Evolutionary conservation across 2,329 filamentous ascomycete genomes (phyloP).

Genomic region (Xylaria polymorpha): DNA sequence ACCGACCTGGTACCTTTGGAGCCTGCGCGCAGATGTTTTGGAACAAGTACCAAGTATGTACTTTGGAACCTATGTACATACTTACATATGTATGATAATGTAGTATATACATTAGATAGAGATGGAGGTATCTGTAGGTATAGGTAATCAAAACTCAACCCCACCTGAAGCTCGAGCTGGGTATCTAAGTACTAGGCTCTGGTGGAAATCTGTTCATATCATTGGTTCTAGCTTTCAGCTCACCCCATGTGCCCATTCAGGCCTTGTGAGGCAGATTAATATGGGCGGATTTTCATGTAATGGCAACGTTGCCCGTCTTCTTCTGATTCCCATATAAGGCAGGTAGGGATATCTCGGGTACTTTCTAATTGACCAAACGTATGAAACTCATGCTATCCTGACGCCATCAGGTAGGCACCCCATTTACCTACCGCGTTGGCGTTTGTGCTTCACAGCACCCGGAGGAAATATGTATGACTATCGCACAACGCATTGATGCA

Average conservation of each 20-base stretch:
- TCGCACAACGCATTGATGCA: not conserved
- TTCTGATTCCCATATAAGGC: not conserved
- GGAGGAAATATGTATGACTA: not conserved
- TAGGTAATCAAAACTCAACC: not conserved
- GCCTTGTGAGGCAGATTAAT: not conserved
- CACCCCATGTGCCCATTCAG: not conserved
- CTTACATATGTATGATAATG: too few relatives aligned
- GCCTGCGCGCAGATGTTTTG: not conserved
- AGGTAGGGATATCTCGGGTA: not conserved
- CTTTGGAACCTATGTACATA: not conserved
- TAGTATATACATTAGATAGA: not conserved
- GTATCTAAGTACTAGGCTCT: too few relatives aligned
- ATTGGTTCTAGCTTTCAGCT: constrained; percentile 23
- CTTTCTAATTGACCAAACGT: not conserved
- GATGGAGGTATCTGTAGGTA: not conserved
- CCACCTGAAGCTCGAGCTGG: not conserved
- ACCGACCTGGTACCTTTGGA: too few relatives aligned
- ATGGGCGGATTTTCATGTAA: not conserved
- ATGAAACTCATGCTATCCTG: not conserved
- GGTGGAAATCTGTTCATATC: not conserved
- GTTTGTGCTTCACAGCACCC: not conserved
- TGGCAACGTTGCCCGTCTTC: not conserved
- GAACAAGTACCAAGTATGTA: not conserved
- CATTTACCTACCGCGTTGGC: not conserved
- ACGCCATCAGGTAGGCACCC: not conserved